Evolutionary conservation across 345 rosid species (phyloP), one percentile per base, ranked within the genome.

Genomic region (Rhizophora mangle): DNA sequence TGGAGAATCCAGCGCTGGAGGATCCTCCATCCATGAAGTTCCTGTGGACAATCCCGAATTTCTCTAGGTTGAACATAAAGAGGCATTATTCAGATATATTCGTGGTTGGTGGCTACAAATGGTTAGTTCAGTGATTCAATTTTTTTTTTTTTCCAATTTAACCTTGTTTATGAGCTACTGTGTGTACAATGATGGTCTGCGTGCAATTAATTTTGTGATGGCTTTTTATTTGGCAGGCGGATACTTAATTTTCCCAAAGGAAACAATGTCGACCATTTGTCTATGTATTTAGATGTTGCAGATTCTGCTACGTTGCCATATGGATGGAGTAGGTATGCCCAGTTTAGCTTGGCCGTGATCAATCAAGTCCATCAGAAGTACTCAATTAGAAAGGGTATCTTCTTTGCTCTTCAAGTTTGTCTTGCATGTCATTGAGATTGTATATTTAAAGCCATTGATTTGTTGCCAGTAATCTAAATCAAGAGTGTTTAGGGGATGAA

Each of bases 271-370:
- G 96, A 89, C 68, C 92, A 85, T 75, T 83, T 94, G 83, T 94
- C 97, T 51, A 88, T 94, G 96, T 95, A 95, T 78, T 80, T 95
- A 83, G 97, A 95, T 84, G 96, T 95, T 80, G 88, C 97, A 19
- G 99, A 95, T 81, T 81, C 98, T 26, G 63, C 82, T 30, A 82
- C 80, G 37, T 84, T 92, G 84, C 92, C 98, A 1, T 87, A 92
- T 57, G 98, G 92, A 34, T 95, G 99, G 99, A 88, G 89, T 83
- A 87, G 98, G 85, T 90, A 84, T 31, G 91, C 97, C 6, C 98
- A 92, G 73, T 95, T 95, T 80, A 90, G 92, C 75, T 80, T 95
- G 84, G 89, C 90, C 8, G 89, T 95, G 46, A 74, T 92, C 58
- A 95, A 95, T 81, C 99, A 95, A 79, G 65, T 85, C 46, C 89